Evolutionary conservation across 495 filamentous ascomycete genomes (phyloP), one percentile per base, ranked within the genome.

Genomic region (Entonaema liquescens): DNA sequence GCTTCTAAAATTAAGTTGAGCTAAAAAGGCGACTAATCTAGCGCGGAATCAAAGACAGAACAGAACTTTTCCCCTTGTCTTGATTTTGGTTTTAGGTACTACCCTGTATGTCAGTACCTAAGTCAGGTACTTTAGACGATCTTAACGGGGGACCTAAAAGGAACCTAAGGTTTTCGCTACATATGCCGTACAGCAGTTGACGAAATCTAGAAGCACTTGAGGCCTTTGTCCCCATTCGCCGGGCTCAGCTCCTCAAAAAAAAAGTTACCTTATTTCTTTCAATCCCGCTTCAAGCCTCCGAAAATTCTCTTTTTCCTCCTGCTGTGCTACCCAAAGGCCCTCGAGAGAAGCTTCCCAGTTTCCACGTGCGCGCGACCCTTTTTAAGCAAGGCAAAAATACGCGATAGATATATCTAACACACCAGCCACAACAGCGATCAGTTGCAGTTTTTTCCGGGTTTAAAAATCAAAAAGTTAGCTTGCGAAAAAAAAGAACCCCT

Each of bases 21-120:
- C 42, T 66, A 66, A 23, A 38, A 28, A 66, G 28, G 17, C 6
- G 40, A 28, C 36, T 33, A 50, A 35, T 40, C 59, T 67, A 67
- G 65, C 65, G 65, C 25, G 17, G 42, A 61, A 8, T 49, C 25
- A 61, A 25, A 50, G 49, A 61, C 33, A 53, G 57, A 49, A n/a
- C n/a, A n/a, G n/a, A 31, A 31, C 50, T 61, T 65, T 67, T 52
- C 56, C 50, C 57, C 49, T 67, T 55, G 49, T 61, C 56, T 60
- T 54, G 7, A 31, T 31, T 31, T n/a, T n/a, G n/a, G n/a, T n/a
- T n/a, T n/a, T n/a, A n/a, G n/a, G n/a, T n/a, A n/a, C n/a, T n/a
- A n/a, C n/a, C n/a, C n/a, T 3, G 29, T 31, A 31, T 31, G 3
- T 7, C 29, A 31, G 29, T 7, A 3, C 29, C 3, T 31, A 3